Conservation (phyloP, 2,329 filamentous ascomycete genomes). For the Ophiognomonia clavigignenti-juglandacearum region DNA sequence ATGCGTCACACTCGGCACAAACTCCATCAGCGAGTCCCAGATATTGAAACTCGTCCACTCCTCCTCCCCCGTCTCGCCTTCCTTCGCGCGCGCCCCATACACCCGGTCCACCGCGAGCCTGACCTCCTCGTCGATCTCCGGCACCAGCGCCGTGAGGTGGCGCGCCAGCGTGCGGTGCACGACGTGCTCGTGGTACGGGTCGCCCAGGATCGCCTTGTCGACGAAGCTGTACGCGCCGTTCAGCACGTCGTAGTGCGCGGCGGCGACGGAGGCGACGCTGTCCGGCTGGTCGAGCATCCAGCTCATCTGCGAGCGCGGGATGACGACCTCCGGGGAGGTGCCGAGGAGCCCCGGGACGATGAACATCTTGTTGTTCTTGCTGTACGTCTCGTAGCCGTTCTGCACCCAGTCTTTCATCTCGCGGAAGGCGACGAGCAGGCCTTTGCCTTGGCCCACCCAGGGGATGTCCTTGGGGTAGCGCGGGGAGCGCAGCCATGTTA, state of each 20-base stretch:
- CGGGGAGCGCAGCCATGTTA: constrained; percentile 5
- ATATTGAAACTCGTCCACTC: constrained; percentile 36
- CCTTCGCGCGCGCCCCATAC: no score
- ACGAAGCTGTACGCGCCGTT: constrained; percentile 39
- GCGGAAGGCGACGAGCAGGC: neutral
- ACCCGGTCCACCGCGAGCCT: constrained; percentile 29
- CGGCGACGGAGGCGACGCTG: constrained; percentile 32
- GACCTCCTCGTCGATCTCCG: constrained; percentile 37
- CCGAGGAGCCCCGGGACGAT: constrained; percentile 36
- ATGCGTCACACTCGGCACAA: constrained; percentile 40
- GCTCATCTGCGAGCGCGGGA: constrained; percentile 36
- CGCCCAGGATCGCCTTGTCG: constrained; percentile 26
- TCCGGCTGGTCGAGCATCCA: constrained; percentile 47
- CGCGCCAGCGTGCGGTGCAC: constrained; percentile 40
- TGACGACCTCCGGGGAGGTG: constrained; percentile 37
- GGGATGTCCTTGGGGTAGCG: constrained; percentile 7
- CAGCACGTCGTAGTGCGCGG: constrained; percentile 35
- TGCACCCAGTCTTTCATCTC: constrained; percentile 6
- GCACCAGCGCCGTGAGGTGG: constrained; percentile 32
- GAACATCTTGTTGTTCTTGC: constrained; percentile 35
- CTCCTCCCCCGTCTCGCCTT: constrained; percentile 21
- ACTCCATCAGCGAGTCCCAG: constrained; percentile 38
- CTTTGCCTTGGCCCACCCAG: constrained; percentile 7
- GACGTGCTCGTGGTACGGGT: constrained; percentile 35
- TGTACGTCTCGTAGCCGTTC: constrained; percentile 27